Percentiles rank a stretch among this genome's conserved stretches.
Evolutionary conservation across 148 eudicot genomes (phyloP).

Genomic region (Nepenthes mirabilis): DNA sequence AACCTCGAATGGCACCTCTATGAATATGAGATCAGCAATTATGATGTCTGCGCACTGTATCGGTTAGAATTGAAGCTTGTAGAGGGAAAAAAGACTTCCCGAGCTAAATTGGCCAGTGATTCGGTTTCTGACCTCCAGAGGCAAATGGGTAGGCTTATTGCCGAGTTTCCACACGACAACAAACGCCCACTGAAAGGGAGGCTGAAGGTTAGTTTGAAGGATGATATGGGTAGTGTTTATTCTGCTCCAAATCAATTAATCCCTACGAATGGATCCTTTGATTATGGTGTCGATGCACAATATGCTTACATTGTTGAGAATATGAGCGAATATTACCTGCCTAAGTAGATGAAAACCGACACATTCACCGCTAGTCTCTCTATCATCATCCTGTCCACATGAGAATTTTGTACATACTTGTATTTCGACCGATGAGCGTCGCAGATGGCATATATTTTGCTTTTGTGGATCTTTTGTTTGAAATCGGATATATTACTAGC

Average conservation of each 20-base stretch:
- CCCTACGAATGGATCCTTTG: constrained; percentile 27
- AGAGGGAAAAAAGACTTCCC: constrained; percentile 64
- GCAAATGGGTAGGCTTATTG: constrained; percentile 87
- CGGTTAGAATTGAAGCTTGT: constrained; percentile 80
- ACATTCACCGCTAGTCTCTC: too few relatives aligned
- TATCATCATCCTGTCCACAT: too few relatives aligned
- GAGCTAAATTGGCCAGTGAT: constrained; percentile 57
- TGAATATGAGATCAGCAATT: constrained; percentile 77
- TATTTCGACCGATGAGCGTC: too few relatives aligned
- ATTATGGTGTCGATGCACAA: constrained; percentile 34
- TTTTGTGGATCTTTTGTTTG: too few relatives aligned
- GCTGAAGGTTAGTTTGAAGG: constrained; percentile 37
- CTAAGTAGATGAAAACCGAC: constrained; percentile 5
- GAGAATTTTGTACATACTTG: too few relatives aligned
- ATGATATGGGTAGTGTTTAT: constrained; percentile 25
- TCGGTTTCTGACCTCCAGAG: constrained; percentile 90
- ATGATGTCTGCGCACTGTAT: constrained; percentile 73
- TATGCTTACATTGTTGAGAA: constrained; percentile 58
- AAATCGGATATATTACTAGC: too few relatives aligned
- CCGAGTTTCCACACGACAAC: constrained; percentile 65
- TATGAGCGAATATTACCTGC: constrained; percentile 45
- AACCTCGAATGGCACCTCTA: constrained; percentile 92
- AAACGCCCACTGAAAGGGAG: constrained; percentile 52
- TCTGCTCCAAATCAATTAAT: constrained; percentile 24
- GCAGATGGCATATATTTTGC: too few relatives aligned